Conservation (phyloP, 768 basidiomycete genomes). For the Rhizopogon vulgaris region DNA sequence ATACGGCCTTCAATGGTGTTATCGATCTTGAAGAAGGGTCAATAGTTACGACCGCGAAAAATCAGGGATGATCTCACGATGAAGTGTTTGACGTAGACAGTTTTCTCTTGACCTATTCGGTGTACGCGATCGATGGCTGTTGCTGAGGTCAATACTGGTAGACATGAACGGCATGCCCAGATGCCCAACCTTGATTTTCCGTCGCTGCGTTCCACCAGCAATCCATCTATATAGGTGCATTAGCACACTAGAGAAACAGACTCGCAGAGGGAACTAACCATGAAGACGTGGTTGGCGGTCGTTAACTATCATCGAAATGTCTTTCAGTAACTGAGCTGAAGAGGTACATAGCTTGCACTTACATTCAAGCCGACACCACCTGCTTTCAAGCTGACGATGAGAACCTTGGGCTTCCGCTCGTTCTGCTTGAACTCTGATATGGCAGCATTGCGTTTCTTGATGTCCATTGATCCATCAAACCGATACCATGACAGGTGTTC, state of each 20-base stretch:
- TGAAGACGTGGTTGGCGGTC: constrained; percentile 78
- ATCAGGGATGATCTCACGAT: constrained; percentile 44
- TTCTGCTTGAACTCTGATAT: constrained; percentile 71
- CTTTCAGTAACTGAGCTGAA: constrained; percentile 1
- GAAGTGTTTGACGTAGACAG: constrained; percentile 81
- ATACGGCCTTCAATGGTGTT: constrained; percentile 79
- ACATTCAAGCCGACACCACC: constrained; percentile 91
- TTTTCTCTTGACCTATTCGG: constrained; percentile 75
- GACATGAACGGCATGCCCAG: background rate
- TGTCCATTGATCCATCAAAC: constrained; percentile 90
- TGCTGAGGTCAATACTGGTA: constrained; percentile 3
- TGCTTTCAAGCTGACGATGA: constrained; percentile 79
- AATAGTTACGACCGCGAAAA: background rate
- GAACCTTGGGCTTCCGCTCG: constrained; percentile 65
- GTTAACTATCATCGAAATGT: constrained; percentile 45
- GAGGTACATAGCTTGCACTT: constrained; percentile 15
- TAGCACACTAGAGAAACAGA: background rate
- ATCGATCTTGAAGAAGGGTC: constrained; percentile 39
- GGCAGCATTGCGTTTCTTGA: constrained; percentile 72
- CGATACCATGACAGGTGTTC: constrained; percentile 67
- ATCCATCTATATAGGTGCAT: constrained; percentile 57
- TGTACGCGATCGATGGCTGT: constrained; percentile 85
- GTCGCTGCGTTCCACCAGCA: constrained; percentile 89
- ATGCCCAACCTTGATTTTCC: constrained; percentile 65
- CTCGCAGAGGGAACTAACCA: constrained; percentile 44